A percentile compares a stretch with the other conserved stretches of the same genome.
Conservation (phyloP, 371 early-diverging fungal genomes). For the Rhizopus stolonifer region DNA sequence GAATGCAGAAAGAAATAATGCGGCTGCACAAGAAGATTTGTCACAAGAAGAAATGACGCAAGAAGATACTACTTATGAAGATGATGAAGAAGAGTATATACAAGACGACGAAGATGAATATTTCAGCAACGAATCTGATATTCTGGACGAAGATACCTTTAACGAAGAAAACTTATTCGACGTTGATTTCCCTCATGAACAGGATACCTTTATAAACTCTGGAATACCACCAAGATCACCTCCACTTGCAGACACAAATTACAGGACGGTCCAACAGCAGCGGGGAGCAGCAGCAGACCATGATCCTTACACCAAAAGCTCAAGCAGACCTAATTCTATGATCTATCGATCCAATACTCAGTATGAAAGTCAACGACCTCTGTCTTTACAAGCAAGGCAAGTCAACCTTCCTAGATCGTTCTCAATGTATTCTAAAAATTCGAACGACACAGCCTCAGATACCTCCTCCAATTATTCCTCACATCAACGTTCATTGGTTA, state of each 20-base stretch:
- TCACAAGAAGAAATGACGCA: conserved; percentile 7
- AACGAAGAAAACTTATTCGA: conserved; percentile 55
- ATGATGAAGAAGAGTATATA: conserved; percentile 23
- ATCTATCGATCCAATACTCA: conserved; percentile 1
- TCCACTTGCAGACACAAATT: no score
- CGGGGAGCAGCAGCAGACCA: not conserved
- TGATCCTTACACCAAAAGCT: not conserved
- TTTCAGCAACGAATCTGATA: conserved; percentile 32
- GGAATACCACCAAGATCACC: no score
- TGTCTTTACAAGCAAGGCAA: conserved; percentile 16
- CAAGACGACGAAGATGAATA: conserved; percentile 30
- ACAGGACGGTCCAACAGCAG: no score
- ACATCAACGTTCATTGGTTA: not conserved
- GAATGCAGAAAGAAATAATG: conserved; percentile 7
- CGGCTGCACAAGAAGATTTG: not conserved
- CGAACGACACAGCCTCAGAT: conserved; percentile 15
- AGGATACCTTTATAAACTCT: conserved; percentile 30
- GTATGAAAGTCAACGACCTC: conserved; percentile 8
- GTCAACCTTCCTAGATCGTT: conserved; percentile 17
- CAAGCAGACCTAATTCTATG: conserved; percentile 16
- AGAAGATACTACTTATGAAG: conserved; percentile 15
- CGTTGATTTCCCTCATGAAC: conserved; percentile 53
- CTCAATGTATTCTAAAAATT: conserved; percentile 20
- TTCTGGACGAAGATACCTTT: conserved; percentile 48
- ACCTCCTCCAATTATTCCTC: conserved; percentile 9